Evolutionary conservation across 768 basidiomycete species (phyloP).

Genomic region (Boletus rubescentipes): DNA sequence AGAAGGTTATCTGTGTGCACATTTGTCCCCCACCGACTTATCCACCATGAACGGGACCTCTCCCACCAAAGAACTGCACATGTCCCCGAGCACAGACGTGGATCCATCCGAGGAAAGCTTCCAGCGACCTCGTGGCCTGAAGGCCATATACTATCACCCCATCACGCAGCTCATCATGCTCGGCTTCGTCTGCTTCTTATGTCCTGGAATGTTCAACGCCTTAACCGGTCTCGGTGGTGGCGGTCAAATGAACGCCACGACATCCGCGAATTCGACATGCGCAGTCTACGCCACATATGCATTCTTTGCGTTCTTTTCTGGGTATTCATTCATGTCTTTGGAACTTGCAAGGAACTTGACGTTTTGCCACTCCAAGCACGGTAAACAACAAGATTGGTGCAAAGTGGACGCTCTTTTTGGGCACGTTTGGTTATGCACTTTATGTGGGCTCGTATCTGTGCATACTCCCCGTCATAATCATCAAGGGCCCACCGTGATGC

Average conservation of each 20-base stretch:
- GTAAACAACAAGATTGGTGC: slow-evolving; percentile 78
- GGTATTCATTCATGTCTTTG: slow-evolving; percentile 38
- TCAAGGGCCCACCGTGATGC: background rate
- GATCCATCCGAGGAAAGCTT: too few species aligned
- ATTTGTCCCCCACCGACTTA: too few species aligned
- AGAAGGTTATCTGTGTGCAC: too few species aligned
- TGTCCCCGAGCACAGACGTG: too few species aligned
- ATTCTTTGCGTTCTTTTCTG: slow-evolving; percentile 60
- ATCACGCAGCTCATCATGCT: slow-evolving; percentile 43
- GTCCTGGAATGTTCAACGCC: slow-evolving; percentile 37
- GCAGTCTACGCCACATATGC: slow-evolving; percentile 65
- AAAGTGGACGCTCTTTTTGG: slow-evolving; percentile 66
- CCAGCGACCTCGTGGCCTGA: slow-evolving; percentile 48
- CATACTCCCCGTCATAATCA: slow-evolving; percentile 28
- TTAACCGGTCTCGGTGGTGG: slow-evolving; percentile 76
- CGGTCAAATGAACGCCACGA: slow-evolving; percentile 64
- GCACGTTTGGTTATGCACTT: slow-evolving; percentile 69
- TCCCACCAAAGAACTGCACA: too few species aligned
- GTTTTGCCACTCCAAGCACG: slow-evolving; percentile 46
- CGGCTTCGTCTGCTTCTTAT: background rate
- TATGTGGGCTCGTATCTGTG: slow-evolving; percentile 74
- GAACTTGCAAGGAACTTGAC: background rate
- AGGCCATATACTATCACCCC: slow-evolving; percentile 57
- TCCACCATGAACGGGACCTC: too few species aligned
- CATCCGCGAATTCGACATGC: slow-evolving; percentile 68